Evolutionary conservation across 331 rosid species (phyloP).

Genomic region (Malus hybrid): DNA sequence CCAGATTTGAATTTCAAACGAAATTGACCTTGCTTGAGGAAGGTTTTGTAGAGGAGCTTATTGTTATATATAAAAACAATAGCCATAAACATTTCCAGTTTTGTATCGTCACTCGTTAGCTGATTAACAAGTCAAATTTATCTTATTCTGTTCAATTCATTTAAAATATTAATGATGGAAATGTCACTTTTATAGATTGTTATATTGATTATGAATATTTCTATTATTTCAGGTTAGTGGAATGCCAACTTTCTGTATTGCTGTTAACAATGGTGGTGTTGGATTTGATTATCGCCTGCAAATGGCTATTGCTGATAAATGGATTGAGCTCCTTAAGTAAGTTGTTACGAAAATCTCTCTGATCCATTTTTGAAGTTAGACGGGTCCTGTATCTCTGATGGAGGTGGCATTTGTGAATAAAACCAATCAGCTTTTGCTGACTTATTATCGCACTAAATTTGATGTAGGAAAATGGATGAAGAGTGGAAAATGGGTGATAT

Average conservation of each 20-base stretch:
- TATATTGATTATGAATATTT: background rate
- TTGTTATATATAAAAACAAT: background rate
- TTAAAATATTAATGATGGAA: background rate
- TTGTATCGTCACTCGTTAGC: background rate
- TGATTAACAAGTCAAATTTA: background rate
- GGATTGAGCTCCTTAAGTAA: slow-evolving; percentile 95
- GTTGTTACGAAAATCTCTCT: background rate
- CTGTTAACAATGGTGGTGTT: slow-evolving; percentile 81
- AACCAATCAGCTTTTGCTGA: background rate
- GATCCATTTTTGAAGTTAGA: background rate
- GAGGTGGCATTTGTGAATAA: background rate
- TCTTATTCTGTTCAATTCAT: background rate
- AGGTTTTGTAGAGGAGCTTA: background rate
- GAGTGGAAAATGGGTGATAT: slow-evolving; percentile 78
- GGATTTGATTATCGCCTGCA: slow-evolving; percentile 98
- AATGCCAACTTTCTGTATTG: slow-evolving; percentile 94
- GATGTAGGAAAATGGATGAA: slow-evolving; percentile 66
- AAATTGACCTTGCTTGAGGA: background rate
- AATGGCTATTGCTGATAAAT: slow-evolving; percentile 98
- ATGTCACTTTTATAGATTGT: background rate
- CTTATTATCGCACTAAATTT: background rate
- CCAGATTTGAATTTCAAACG: background rate
- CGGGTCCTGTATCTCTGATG: background rate
- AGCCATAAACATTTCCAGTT: background rate
- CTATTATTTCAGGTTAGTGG: slow-evolving; percentile 83